These are phyloP conservation scores for Jimgerdemannia lactiflua DNA, from an alignment of 192 early-diverging fungal genomes.

Conservation along the genomic window DNA sequence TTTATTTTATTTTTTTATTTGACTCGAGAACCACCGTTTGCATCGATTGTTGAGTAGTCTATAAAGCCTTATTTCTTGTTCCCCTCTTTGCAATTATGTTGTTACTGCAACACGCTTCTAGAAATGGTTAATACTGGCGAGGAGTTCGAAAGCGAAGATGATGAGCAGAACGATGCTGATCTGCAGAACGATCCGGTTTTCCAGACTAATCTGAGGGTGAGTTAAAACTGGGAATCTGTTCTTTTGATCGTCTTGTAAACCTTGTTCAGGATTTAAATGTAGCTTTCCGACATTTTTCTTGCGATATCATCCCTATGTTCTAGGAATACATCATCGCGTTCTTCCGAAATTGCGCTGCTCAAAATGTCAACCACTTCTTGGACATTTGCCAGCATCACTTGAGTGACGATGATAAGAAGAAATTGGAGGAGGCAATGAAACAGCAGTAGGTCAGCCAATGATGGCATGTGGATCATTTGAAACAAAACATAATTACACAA, in stretches of 20 bases:
- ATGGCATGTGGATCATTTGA: neutral
- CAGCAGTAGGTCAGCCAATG: neutral
- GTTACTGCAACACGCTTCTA: neutral
- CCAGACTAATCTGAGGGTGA: constrained; percentile 63
- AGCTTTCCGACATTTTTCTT: neutral
- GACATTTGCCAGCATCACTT: constrained; percentile 33
- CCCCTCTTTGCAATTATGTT: constrained; percentile 9
- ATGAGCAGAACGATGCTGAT: constrained; percentile 64
- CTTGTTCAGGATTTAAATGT: neutral
- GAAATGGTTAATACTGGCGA: constrained; percentile 23
- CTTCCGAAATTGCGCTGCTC: constrained; percentile 53
- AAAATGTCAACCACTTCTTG: constrained; percentile 36
- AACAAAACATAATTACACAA: neutral
- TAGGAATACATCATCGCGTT: constrained; percentile 57
- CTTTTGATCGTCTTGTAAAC: constrained; percentile 1
- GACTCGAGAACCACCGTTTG: no score
- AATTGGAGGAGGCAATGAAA: constrained; percentile 10
- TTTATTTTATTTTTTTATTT: neutral
- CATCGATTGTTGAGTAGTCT: no score
- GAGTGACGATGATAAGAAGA: constrained; percentile 29
- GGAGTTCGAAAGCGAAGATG: constrained; percentile 50
- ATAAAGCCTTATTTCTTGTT: no score
- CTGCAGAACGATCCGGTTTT: constrained; percentile 65
- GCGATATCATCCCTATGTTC: neutral
- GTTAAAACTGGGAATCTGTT: constrained; percentile 3